Evolutionary conservation across 345 rosid species (phyloP), one percentile per base, ranked within the genome.

Genomic region (Anacardium occidentale): DNA sequence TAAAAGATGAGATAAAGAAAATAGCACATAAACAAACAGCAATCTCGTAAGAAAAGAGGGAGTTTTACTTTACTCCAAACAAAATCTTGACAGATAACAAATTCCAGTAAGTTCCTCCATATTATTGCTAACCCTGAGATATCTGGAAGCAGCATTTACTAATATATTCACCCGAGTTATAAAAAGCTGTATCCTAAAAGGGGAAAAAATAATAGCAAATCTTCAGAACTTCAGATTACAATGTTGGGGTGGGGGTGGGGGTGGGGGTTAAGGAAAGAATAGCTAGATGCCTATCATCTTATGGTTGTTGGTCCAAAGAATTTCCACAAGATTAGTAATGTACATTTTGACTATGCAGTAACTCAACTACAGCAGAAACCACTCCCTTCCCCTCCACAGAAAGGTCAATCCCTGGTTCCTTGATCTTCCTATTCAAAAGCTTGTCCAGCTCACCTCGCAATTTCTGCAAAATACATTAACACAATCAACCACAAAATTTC

Each of bases 361-460:
- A 79, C 81, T 92, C 97, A 52, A 92, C 86, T 25, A 83, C 96
- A 25, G 98, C 99, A 20, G 89, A 87, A 40, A 92, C 99, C 70
- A 90, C 99, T 34, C 88, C 94, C 77, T 89, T 88, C 34, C 98
- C 96, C 76, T 90, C 98, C 11, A 71, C 83, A 2, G 92, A 81
- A 32, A 94, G 84, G 77, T 90, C 92, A 54, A 94, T 75, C 73
- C 91, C 76, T 17, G 98, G 99, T 68, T 92, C 97, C 83, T 88
- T 88, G 52, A 94, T 86, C 90, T 92, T 94, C 81, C 89, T 83
- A 45, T 84, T 85, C 71, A 94, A 78, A 48, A 94, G 92, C 79
- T 84, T 85, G 81, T 90, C 97, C 9, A 94, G 91, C 78, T 94
- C 97, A 44, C 82, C 89, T 10, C 94, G 80, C 81, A 94, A 56